These are phyloP conservation scores for Sporisorium graminicola DNA, from an alignment of 1,284 basidiomycete genomes.

Conservation along the genomic window DNA sequence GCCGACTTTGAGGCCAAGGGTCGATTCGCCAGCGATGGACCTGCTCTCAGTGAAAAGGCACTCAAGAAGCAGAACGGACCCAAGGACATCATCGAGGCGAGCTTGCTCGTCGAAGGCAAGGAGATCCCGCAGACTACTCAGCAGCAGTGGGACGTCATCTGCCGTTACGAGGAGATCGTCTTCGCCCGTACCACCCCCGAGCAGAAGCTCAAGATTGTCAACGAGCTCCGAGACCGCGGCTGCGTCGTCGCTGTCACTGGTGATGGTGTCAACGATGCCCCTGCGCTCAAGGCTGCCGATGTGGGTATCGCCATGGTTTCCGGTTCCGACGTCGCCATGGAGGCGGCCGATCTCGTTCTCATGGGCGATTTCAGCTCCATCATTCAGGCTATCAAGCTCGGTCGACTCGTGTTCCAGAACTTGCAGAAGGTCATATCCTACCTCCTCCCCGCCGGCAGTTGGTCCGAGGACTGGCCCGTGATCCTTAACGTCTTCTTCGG, in stretches of 20 bases:
- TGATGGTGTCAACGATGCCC: slow-evolving; percentile 80
- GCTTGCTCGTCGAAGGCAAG: slow-evolving; percentile 40
- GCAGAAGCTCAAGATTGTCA: slow-evolving; percentile 78
- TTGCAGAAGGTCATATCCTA: slow-evolving; percentile 73
- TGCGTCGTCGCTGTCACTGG: slow-evolving; percentile 76
- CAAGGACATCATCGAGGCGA: slow-evolving; percentile 38
- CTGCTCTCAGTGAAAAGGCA: slow-evolving; percentile 48
- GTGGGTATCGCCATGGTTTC: slow-evolving; percentile 73
- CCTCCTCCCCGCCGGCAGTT: slow-evolving; percentile 71
- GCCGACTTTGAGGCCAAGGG: slow-evolving; percentile 68
- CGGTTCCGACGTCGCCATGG: slow-evolving; percentile 71
- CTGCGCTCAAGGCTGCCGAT: slow-evolving; percentile 71
- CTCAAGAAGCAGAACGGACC: slow-evolving; percentile 41
- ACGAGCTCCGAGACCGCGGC: slow-evolving; percentile 74
- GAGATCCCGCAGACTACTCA: slow-evolving; percentile 40
- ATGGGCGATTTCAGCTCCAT: slow-evolving; percentile 60
- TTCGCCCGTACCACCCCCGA: slow-evolving; percentile 81
- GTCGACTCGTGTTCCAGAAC: slow-evolving; percentile 79
- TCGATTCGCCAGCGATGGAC: slow-evolving; percentile 18
- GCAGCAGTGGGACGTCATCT: slow-evolving; percentile 73
- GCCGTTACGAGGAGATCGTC: slow-evolving; percentile 77
- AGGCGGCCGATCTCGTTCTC: slow-evolving; percentile 64
- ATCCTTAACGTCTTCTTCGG: slow-evolving; percentile 74
- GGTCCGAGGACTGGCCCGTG: slow-evolving; percentile 79
- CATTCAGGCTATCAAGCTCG: slow-evolving; percentile 64